Percentiles rank a stretch among this genome's conserved stretches.
Conservation (phyloP, 2,329 filamentous ascomycete genomes). For the Cephalotrichum gorgonifer region DNA sequence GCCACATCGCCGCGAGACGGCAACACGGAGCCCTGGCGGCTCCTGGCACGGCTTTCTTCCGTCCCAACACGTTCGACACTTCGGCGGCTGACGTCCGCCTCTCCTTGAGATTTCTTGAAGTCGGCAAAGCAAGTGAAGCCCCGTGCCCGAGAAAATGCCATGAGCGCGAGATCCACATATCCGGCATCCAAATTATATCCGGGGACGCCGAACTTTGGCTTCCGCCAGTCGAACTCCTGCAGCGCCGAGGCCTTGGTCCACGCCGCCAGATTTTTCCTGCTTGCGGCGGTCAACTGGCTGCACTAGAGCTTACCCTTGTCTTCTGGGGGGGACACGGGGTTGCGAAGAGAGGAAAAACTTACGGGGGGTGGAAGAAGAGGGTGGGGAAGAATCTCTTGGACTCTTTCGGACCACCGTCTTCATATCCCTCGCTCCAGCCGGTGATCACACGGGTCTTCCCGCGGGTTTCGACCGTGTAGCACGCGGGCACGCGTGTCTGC, state of each 20-base stretch:
- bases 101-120: not conserved
- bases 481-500: conserved; percentile 1
- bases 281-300: not conserved
- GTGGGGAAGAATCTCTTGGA: conserved; percentile 9
- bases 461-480: conserved; percentile 8
- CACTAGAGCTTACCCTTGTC: not conserved
- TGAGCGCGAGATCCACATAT: not conserved
- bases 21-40: too few species aligned
- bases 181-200: not conserved
- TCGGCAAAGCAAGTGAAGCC: not conserved
- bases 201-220: not conserved
- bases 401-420: conserved; percentile 8
- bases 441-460: conserved; percentile 6
- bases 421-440: conserved; percentile 9
- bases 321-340: too few species aligned
- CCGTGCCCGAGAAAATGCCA: not conserved
- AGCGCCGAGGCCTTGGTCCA: not conserved
- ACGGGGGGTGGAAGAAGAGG: conserved; percentile 10
- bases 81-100: not conserved
- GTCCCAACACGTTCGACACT: not conserved
- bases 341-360: not conserved
- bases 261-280: not conserved
- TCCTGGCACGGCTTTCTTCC: not conserved
- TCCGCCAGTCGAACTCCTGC: not conserved
- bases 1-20: too few species aligned